Evolutionary conservation across 371 early-diverging fungal genomes (phyloP).

Genomic region (Choanephora cucurbitarum): DNA sequence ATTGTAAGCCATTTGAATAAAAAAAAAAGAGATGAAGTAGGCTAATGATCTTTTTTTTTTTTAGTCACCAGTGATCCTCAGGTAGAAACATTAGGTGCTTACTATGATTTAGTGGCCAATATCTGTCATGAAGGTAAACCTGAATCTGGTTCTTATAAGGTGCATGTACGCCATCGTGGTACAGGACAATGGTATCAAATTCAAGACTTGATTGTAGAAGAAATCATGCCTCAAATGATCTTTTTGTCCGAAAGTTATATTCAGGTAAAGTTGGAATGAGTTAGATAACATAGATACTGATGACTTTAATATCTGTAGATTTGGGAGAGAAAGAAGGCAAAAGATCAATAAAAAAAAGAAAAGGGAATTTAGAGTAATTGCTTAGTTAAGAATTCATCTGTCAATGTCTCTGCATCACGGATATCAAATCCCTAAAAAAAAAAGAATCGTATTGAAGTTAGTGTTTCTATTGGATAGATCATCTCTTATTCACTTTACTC

Average conservation of each 20-base stretch:
- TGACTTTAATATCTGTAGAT: no score
- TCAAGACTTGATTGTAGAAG: slow-evolving; percentile 92
- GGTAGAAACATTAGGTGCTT: slow-evolving; percentile 47
- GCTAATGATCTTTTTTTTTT: background rate
- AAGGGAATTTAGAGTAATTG: slow-evolving; percentile 14
- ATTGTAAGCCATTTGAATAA: no score
- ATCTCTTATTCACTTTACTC: slow-evolving; percentile 37
- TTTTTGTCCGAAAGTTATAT: slow-evolving; percentile 92
- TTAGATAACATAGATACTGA: no score
- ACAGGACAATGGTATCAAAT: slow-evolving; percentile 94
- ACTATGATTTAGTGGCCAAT: slow-evolving; percentile 91
- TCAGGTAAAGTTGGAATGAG: slow-evolving; percentile 61
- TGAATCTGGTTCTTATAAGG: slow-evolving; percentile 73
- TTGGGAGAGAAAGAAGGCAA: slow-evolving; percentile 28
- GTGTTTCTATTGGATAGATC: no score
- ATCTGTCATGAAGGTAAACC: slow-evolving; percentile 90
- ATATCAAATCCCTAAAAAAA: slow-evolving; percentile 57
- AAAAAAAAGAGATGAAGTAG: no score
- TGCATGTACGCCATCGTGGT: slow-evolving; percentile 79
- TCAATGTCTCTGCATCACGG: slow-evolving; percentile 55
- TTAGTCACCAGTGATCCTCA: slow-evolving; percentile 55
- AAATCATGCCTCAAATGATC: slow-evolving; percentile 94
- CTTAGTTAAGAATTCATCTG: slow-evolving; percentile 52
- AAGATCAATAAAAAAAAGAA: slow-evolving; percentile 5
- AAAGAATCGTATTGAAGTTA: no score